phyloP scores from a whole-genome alignment of 1,284 basidiomycete genomes.

The Phlebopus sp. region DNA sequence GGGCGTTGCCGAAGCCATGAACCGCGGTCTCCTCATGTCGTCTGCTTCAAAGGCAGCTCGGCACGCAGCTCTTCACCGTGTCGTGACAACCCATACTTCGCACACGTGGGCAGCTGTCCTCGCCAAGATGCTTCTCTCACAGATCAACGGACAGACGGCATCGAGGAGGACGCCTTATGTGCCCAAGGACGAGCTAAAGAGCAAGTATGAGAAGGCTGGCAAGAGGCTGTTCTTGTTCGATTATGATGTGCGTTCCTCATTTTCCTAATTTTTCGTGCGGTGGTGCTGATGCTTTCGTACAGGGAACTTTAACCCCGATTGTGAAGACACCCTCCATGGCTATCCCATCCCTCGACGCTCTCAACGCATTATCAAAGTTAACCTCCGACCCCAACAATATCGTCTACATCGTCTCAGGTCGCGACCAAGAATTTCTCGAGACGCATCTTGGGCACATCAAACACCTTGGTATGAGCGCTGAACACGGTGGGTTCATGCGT shows the following conservation, averaged over 20 bases:
- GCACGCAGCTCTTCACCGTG: conserved; percentile 78
- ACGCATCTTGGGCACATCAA: conserved; percentile 87
- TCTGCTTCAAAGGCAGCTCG: conserved; percentile 73
- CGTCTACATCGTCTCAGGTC: conserved; percentile 96
- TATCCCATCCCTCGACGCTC: conserved; percentile 73
- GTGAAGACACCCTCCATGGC: conserved; percentile 93
- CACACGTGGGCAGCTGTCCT: conserved; percentile 95
- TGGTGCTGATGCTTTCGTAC: conserved; percentile 6
- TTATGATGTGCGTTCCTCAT: conserved; percentile 72
- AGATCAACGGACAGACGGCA: conserved; percentile 78
- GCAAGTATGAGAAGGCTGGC: conserved; percentile 67
- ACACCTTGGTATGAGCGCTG: conserved; percentile 88
- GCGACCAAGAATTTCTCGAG: conserved; percentile 91
- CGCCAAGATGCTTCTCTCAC: conserved; percentile 84
- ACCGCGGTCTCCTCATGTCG: conserved; percentile 83
- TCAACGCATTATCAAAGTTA: conserved; percentile 73
- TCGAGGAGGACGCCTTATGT: conserved; percentile 88
- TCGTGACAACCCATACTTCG: conserved; percentile 91
- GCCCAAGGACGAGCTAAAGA: conserved; percentile 60
- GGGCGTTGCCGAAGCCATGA: conserved; percentile 94
- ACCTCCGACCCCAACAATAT: conserved; percentile 82
- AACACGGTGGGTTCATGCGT: conserved; percentile 93
- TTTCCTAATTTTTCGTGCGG: not conserved
- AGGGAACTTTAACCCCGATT: conserved; percentile 96
- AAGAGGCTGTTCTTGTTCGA: conserved; percentile 95